These are phyloP conservation scores for Rhodomyrtus psidioides DNA, from an alignment of 441 rosid genomes.

Conservation along the genomic window DNA sequence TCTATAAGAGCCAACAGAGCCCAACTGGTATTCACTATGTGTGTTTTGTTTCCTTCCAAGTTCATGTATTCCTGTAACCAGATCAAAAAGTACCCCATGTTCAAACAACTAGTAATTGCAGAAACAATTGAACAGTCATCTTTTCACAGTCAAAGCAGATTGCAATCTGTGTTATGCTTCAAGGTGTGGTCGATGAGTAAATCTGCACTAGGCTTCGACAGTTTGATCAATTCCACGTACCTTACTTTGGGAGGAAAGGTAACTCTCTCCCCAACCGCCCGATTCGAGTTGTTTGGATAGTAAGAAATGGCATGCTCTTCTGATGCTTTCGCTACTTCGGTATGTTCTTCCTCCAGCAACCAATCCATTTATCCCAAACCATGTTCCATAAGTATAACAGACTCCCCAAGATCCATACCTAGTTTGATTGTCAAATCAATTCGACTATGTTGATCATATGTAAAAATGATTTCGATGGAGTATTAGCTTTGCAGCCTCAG, in stretches of 20 bases:
- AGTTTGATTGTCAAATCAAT: neutral
- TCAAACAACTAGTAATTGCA: neutral
- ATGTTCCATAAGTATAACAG: constrained; percentile 18
- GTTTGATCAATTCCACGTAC: neutral
- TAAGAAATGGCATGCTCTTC: neutral
- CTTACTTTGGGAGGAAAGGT: neutral
- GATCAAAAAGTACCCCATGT: neutral
- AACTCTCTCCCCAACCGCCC: neutral
- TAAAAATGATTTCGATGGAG: no score
- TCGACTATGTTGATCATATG: neutral
- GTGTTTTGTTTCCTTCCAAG: neutral
- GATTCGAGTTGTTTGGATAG: neutral
- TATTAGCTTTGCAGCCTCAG: no score
- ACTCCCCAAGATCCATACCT: constrained; percentile 27
- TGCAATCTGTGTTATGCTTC: neutral
- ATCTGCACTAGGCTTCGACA: neutral
- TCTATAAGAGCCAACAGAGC: neutral
- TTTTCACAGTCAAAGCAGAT: neutral
- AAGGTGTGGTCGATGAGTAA: neutral
- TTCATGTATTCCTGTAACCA: neutral
- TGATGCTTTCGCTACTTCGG: neutral
- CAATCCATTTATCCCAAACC: constrained; percentile 19
- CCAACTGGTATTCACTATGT: neutral
- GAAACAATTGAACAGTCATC: neutral
- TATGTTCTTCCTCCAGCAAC: constrained; percentile 17